These are phyloP conservation scores for Lachnellula occidentalis DNA, from an alignment of 2,329 filamentous ascomycete species.

Conservation along the genomic window DNA sequence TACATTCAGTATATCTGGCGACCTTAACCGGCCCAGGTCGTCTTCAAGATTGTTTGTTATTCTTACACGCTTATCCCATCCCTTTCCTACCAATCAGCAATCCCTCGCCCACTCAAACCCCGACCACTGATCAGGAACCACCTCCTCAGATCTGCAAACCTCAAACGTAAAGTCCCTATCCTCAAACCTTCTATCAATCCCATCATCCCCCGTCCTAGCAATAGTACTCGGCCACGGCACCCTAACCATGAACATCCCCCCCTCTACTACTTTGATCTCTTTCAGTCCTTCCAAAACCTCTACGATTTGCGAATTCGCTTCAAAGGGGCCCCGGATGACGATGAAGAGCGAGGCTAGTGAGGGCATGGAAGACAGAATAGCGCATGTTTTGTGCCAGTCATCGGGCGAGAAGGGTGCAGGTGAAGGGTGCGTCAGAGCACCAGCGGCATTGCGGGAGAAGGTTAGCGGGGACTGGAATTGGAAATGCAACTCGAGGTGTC, in stretches of 20 bases:
- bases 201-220: neutral
- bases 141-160: neutral
- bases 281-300: neutral
- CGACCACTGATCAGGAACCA: neutral
- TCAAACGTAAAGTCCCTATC: neutral
- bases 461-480: neutral
- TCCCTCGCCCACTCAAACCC: neutral
- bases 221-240: neutral
- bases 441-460: neutral
- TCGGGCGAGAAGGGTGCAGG: neutral
- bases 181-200: neutral
- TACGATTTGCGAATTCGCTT: neutral
- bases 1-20: no score
- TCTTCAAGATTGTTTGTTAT: no score
- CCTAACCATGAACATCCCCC: neutral
- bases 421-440: neutral
- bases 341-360: neutral
- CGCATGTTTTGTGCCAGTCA: neutral
- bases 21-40: no score
- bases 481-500: neutral
- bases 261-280: neutral
- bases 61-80: no score
- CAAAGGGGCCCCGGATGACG: neutral
- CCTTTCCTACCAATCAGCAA: neutral
- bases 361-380: neutral